phyloP scores from a whole-genome alignment of 805 yeast genomes.

The Peterozyma xylosa region DNA sequence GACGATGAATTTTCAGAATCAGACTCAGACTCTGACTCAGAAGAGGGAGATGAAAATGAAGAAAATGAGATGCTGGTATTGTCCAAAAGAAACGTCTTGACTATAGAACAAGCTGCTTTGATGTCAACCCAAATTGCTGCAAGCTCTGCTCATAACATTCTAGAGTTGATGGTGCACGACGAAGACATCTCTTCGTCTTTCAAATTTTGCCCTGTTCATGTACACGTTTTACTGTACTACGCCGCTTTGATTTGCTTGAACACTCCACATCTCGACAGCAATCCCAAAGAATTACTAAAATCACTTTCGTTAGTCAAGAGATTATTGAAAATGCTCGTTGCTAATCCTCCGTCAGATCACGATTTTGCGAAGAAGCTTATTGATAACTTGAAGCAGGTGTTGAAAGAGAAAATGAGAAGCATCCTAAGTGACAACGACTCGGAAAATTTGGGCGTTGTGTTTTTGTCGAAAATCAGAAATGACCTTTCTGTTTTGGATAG shows the following conservation, averaged over 20 bases:
- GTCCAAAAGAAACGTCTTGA: constrained; percentile 9
- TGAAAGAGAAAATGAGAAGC: constrained; percentile 19
- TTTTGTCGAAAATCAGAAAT: constrained; percentile 8
- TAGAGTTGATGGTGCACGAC: constrained; percentile 52
- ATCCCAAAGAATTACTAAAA: constrained; percentile 20
- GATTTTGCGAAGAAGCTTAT: constrained; percentile 39
- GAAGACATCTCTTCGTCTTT: constrained; percentile 48
- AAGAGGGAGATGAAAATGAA: constrained; percentile 4
- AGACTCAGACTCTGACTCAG: constrained; percentile 8
- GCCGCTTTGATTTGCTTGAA: constrained; percentile 51
- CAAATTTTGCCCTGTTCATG: constrained; percentile 63
- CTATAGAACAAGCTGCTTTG: constrained; percentile 18
- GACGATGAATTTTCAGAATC: not conserved
- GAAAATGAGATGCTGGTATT: constrained; percentile 13
- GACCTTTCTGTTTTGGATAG: constrained; percentile 5
- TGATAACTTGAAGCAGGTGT: constrained; percentile 17
- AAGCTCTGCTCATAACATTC: constrained; percentile 55
- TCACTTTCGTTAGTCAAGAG: constrained; percentile 35
- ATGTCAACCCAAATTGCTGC: constrained; percentile 41
- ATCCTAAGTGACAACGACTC: constrained; percentile 12
- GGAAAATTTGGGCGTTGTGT: constrained; percentile 4
- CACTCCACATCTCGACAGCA: constrained; percentile 27
- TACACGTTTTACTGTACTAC: constrained; percentile 63
- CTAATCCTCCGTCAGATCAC: constrained; percentile 45
- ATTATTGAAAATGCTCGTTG: constrained; percentile 31